These are phyloP conservation scores for Aeminium ludgeri DNA, from an alignment of 495 filamentous ascomycete genomes.

Conservation along the genomic window DNA sequence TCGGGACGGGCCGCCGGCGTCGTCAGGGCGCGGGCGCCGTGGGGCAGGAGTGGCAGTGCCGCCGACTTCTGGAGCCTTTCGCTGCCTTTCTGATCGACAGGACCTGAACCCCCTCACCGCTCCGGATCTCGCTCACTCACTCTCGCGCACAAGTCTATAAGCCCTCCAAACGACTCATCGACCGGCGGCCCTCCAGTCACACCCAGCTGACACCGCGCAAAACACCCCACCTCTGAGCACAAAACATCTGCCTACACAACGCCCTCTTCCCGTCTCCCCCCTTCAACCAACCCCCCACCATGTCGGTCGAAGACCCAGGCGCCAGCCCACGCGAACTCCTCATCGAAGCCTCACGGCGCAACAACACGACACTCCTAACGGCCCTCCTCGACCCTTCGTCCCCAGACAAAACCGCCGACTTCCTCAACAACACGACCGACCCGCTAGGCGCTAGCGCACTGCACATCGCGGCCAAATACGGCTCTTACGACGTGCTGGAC, in stretches of 20 bases:
- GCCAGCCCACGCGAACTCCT: constrained; percentile 71
- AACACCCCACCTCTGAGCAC: neutral
- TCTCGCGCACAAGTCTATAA: too few relatives aligned
- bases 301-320: constrained; percentile 43
- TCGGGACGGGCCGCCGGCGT: too few relatives aligned
- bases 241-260: neutral
- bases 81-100: too few relatives aligned
- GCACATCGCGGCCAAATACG: constrained; percentile 72
- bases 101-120: too few relatives aligned
- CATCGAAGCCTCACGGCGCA: constrained; percentile 82
- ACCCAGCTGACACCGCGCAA: too few relatives aligned
- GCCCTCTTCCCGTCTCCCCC: neutral
- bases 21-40: too few relatives aligned
- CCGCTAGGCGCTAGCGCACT: constrained; percentile 72
- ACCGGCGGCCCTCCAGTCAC: too few relatives aligned
- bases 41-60: too few relatives aligned
- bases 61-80: too few relatives aligned
- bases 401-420: constrained; percentile 41
- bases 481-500: constrained; percentile 89
- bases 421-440: constrained; percentile 72
- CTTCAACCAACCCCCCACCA: constrained; percentile 5
- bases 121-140: too few relatives aligned
- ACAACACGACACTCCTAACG: constrained; percentile 70
- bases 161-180: too few relatives aligned
- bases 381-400: constrained; percentile 36